Evolutionary conservation across 257 asterid species (phyloP).

Genomic region (Solanum piurae): DNA sequence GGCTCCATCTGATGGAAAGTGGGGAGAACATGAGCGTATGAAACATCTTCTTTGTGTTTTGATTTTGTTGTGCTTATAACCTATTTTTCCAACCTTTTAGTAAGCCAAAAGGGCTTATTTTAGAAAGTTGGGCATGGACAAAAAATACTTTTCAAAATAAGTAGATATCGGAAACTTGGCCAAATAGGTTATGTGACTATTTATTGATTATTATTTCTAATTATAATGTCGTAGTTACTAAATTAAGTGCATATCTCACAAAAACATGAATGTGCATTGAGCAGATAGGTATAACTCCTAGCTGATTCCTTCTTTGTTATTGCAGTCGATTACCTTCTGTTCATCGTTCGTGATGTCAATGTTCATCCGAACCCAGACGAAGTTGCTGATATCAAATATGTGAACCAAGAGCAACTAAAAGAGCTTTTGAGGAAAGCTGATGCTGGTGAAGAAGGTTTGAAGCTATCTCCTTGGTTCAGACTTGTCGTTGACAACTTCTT

Average conservation of each 20-base stretch:
- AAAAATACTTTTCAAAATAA: not conserved
- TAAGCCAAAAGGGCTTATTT: not conserved
- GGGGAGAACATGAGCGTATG: constrained; percentile 97
- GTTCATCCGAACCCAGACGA: constrained; percentile 86
- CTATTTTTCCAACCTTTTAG: not conserved
- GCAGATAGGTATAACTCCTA: not conserved
- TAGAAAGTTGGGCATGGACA: not conserved
- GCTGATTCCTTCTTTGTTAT: not conserved
- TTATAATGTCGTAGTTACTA: not conserved
- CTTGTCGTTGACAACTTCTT: constrained; percentile 79
- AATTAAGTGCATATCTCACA: not conserved
- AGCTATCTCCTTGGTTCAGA: constrained; percentile 89
- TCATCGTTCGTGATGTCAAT: constrained; percentile 68
- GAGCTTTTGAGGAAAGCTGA: constrained; percentile 77
- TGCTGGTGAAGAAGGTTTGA: constrained; percentile 68
- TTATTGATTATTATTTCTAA: not conserved
- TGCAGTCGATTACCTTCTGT: constrained; percentile 92
- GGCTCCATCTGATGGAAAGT: constrained; percentile 95
- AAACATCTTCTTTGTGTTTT: not conserved
- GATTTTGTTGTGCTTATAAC: not conserved
- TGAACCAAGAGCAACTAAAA: constrained; percentile 49
- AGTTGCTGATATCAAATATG: constrained; percentile 63
- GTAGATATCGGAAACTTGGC: not conserved
- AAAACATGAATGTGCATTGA: not conserved
- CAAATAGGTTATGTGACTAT: not conserved